Evolutionary conservation across 345 rosid species (phyloP).

Genomic region (Citrus hindsii): DNA sequence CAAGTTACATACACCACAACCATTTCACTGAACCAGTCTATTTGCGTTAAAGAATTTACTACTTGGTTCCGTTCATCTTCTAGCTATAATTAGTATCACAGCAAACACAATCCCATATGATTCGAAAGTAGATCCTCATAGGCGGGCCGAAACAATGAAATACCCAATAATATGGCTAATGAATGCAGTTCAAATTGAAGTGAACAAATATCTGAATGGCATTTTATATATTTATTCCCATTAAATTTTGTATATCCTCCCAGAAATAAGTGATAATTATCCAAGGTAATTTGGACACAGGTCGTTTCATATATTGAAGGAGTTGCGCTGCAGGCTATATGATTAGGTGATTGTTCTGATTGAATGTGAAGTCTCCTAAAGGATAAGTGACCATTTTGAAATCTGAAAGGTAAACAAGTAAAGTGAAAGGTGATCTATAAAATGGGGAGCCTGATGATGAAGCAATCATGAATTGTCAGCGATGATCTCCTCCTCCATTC

Average conservation of each 20-base stretch:
- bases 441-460: background rate
- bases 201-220: background rate
- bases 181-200: background rate
- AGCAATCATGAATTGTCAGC: constrained; percentile 27
- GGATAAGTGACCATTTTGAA: constrained; percentile 16
- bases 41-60: too few species aligned
- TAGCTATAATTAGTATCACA: background rate
- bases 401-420: constrained; percentile 22
- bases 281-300: constrained; percentile 12
- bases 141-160: background rate
- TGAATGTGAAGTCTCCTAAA: constrained; percentile 24
- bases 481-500: constrained; percentile 44
- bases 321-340: constrained; percentile 1
- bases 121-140: background rate
- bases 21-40: too few species aligned
- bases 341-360: constrained; percentile 18
- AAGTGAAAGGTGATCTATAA: constrained; percentile 9
- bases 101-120: background rate
- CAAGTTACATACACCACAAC: too few species aligned
- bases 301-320: constrained; percentile 9
- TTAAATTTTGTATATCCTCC: constrained; percentile 30
- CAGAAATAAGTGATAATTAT: constrained; percentile 24
- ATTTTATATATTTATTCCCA: constrained; percentile 32
- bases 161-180: background rate
- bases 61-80: background rate